Evolutionary conservation across 129 eudicot species (phyloP).

Genomic region (Pulicaria dysenterica): DNA sequence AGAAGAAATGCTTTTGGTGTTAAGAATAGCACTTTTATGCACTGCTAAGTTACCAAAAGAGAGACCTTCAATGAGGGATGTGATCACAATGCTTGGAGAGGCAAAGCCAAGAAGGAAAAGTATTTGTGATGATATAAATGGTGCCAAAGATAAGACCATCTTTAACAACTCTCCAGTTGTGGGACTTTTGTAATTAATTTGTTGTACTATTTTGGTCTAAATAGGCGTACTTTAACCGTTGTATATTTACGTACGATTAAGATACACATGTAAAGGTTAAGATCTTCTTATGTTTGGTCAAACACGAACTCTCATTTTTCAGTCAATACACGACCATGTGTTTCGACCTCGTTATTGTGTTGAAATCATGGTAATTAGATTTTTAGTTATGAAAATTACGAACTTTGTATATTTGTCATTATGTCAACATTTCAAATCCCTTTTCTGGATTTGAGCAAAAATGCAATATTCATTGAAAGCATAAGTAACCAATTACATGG

Average conservation of each 20-base stretch:
- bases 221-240: not conserved
- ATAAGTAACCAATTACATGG: not conserved
- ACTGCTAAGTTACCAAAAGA: slow-evolving; percentile 69
- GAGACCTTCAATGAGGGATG: slow-evolving; percentile 71
- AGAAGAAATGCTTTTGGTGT: slow-evolving; percentile 73
- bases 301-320: too few species aligned
- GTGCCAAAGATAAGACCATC: slow-evolving; percentile 61
- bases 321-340: not conserved
- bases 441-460: slow-evolving; percentile 15
- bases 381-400: not conserved
- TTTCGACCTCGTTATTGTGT: not conserved
- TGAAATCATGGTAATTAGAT: slow-evolving; percentile 5
- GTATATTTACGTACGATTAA: not conserved
- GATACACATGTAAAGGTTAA: too few species aligned
- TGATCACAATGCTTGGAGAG: slow-evolving; percentile 75
- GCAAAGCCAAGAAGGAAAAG: slow-evolving; percentile 81
- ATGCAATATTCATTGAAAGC: not conserved
- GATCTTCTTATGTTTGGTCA: too few species aligned
- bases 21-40: slow-evolving; percentile 66
- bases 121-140: slow-evolving; percentile 41
- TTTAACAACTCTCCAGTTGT: slow-evolving; percentile 72
- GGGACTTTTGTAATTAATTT: slow-evolving; percentile 51
- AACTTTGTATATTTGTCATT: slow-evolving; percentile 19
- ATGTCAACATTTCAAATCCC: not conserved
- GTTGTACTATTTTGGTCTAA: not conserved